These are phyloP conservation scores for Cercospora sesami DNA, from an alignment of 2,329 filamentous ascomycete genomes.

Conservation along the genomic window DNA sequence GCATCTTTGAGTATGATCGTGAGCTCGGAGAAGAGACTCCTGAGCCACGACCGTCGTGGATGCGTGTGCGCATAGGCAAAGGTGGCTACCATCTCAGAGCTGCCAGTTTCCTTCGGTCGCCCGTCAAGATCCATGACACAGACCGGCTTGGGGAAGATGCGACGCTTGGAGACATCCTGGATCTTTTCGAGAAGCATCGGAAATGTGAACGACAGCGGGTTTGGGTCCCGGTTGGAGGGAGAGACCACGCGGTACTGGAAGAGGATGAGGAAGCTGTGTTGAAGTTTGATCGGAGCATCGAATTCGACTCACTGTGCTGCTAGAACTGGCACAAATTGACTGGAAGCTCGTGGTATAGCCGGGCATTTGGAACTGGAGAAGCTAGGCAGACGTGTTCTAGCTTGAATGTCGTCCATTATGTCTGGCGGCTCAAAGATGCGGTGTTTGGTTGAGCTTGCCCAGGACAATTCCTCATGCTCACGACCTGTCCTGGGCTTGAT, in stretches of 20 bases:
- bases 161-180: not conserved
- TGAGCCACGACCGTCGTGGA: not conserved
- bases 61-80: not conserved
- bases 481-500: not conserved
- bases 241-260: not conserved
- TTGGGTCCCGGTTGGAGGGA: not conserved
- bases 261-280: not conserved
- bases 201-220: not conserved
- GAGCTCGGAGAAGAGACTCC: not conserved
- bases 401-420: not conserved
- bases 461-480: no score
- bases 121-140: not conserved
- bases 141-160: not conserved
- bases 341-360: no score
- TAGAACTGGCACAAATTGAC: no score
- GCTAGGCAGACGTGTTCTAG: no score
- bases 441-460: no score
- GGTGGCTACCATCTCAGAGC: not conserved
- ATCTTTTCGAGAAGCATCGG: not conserved
- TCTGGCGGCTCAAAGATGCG: not conserved
- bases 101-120: no score
- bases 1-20: not conserved
- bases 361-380: no score
- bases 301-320: no score
- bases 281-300: not conserved